Conservation (phyloP, 768 basidiomycete species). For the Thelephora aurantiotincta region DNA sequence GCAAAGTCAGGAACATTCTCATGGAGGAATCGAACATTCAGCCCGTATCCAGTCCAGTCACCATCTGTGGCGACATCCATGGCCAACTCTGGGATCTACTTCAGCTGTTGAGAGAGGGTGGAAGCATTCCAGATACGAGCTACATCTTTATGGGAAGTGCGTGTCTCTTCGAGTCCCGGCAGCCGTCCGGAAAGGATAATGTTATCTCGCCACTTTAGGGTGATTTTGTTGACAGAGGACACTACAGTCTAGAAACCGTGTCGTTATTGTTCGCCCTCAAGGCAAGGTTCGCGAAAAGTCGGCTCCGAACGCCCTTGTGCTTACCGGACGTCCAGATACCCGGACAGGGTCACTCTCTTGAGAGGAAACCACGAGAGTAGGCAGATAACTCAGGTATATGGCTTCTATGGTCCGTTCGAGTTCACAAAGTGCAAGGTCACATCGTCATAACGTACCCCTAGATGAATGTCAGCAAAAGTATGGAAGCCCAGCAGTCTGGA, state of each 20-base stretch:
- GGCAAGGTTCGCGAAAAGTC: constrained; percentile 40
- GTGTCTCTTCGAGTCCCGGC: constrained; percentile 12
- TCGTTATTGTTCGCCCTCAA: constrained; percentile 81
- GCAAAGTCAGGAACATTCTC: constrained; percentile 74
- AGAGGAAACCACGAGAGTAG: constrained; percentile 95
- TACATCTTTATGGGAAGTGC: constrained; percentile 93
- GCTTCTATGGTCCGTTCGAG: constrained; percentile 74
- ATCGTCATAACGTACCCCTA: constrained; percentile 14
- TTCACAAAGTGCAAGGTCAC: not conserved
- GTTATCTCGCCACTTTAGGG: constrained; percentile 37
- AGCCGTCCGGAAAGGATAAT: constrained; percentile 1
- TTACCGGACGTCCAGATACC: constrained; percentile 44
- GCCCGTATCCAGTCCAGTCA: constrained; percentile 89
- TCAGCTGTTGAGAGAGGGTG: constrained; percentile 78
- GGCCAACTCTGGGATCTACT: constrained; percentile 97
- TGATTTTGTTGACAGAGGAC: constrained; percentile 95
- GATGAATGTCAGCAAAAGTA: constrained; percentile 99
- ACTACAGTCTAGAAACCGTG: constrained; percentile 92
- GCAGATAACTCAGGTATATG: constrained; percentile 97
- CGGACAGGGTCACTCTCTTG: constrained; percentile 81
- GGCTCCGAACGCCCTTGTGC: not conserved
- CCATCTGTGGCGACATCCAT: constrained; percentile 92
- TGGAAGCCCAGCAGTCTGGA: constrained; percentile 91
- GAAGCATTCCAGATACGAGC: constrained; percentile 74
- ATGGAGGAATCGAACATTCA: constrained; percentile 98